phyloP scores from a whole-genome alignment of 106 monocot species.

The Dendrobium nobile region DNA sequence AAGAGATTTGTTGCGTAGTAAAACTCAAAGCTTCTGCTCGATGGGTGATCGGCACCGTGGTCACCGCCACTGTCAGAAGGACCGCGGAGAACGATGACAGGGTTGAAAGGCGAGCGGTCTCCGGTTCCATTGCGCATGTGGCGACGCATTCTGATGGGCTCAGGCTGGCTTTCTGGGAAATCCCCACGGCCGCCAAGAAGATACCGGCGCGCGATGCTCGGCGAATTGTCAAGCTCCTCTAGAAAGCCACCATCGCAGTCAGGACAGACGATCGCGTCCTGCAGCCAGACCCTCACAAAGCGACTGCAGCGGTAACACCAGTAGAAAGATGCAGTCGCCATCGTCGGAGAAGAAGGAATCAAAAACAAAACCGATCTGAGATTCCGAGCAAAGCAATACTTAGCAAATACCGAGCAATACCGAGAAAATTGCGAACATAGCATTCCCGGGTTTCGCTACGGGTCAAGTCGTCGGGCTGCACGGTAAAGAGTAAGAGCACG shows the following conservation, averaged over 20 bases:
- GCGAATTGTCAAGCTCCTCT: slow-evolving; percentile 29
- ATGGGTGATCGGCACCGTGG: neutral
- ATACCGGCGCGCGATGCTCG: slow-evolving; percentile 4
- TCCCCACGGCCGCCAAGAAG: neutral
- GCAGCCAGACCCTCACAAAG: neutral
- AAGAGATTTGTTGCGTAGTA: too few species aligned
- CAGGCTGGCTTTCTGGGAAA: neutral
- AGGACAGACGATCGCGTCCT: slow-evolving; percentile 36
- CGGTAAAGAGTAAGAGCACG: too few species aligned
- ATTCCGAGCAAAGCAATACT: too few species aligned
- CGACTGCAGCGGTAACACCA: slow-evolving; percentile 60
- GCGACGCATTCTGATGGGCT: slow-evolving; percentile 15
- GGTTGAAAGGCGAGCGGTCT: slow-evolving; percentile 61
- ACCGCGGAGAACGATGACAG: slow-evolving; percentile 62
- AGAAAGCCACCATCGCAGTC: slow-evolving; percentile 59
- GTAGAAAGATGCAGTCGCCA: slow-evolving; percentile 33
- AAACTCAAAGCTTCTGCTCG: slow-evolving; percentile 25
- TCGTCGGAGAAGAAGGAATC: neutral
- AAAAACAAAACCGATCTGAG: neutral
- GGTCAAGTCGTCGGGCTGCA: too few species aligned
- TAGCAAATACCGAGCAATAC: too few species aligned
- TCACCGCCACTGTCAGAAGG: slow-evolving; percentile 2
- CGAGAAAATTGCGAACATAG: too few species aligned
- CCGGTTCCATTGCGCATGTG: slow-evolving; percentile 10
- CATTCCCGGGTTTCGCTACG: too few species aligned